A percentile compares a stretch with the other conserved stretches of the same genome.
phyloP scores from a whole-genome alignment of 345 rosid species.

The Gossypium anomalum region DNA sequence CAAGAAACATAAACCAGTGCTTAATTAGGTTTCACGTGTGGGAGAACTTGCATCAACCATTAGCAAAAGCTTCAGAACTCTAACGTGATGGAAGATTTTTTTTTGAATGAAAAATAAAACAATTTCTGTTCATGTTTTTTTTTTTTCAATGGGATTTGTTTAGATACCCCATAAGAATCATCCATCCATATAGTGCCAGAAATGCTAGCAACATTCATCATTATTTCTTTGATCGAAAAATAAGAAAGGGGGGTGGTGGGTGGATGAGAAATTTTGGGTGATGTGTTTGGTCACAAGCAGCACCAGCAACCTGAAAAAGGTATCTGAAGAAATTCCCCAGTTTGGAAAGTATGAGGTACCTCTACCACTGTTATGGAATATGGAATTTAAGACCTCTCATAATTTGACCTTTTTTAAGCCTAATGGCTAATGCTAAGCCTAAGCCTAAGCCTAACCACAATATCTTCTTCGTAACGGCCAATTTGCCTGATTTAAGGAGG shows the following conservation, averaged over 20 bases:
- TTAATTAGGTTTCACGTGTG: not conserved
- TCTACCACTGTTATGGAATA: not conserved
- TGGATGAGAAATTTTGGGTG: not conserved
- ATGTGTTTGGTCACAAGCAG: conserved; percentile 14
- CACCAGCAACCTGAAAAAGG: not conserved
- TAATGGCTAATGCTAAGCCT: not conserved
- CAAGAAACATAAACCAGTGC: not conserved
- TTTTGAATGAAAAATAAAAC: too few relatives aligned
- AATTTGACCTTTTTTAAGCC: not conserved
- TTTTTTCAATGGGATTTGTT: not conserved
- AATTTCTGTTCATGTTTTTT: not conserved
- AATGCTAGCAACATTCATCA: not conserved
- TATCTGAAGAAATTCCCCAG: not conserved
- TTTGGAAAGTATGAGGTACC: not conserved
- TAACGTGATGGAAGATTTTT: too few relatives aligned
- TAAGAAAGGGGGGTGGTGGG: not conserved
- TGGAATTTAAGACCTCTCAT: not conserved
- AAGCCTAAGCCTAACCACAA: not conserved
- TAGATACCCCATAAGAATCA: not conserved
- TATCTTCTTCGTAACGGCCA: not conserved
- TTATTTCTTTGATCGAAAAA: not conserved
- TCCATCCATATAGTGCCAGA: not conserved
- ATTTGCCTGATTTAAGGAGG: not conserved
- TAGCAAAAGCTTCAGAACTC: too few relatives aligned
- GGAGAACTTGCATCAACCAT: too few relatives aligned